Conservation (phyloP, 768 basidiomycete species). For the Boletellus ananas region DNA sequence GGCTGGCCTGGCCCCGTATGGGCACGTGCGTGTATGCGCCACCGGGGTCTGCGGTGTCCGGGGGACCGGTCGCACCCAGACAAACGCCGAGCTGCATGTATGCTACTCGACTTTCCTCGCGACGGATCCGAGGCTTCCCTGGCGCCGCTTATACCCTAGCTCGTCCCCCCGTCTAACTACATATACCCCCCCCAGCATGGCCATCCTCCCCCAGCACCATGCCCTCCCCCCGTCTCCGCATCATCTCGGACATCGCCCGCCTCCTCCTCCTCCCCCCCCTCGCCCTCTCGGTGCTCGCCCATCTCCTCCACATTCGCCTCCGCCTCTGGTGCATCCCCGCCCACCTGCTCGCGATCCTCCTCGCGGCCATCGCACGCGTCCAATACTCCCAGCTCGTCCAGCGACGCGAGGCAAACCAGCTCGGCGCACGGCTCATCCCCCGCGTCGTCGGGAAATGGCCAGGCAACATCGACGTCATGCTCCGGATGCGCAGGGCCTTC, state of each 20-base stretch:
- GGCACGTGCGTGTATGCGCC: not conserved
- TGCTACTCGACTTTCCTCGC: not conserved
- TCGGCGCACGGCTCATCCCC: constrained; percentile 53
- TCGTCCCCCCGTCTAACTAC: not conserved
- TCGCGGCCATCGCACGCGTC: constrained; percentile 37
- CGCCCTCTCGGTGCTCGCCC: constrained; percentile 31
- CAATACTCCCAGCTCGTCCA: constrained; percentile 37
- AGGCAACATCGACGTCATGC: constrained; percentile 69
- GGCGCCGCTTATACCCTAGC: not conserved
- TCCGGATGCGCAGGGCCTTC: constrained; percentile 52
- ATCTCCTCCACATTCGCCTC: constrained; percentile 28
- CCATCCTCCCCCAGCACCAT: not conserved
- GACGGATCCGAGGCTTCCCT: not conserved
- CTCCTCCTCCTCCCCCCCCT: constrained; percentile 41
- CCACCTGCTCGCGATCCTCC: constrained; percentile 40
- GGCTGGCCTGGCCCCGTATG: not conserved
- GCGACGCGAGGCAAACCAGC: constrained; percentile 40
- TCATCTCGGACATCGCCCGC: constrained; percentile 44
- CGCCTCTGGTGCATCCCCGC: constrained; percentile 36
- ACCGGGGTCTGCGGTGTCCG: not conserved
- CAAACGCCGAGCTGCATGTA: constrained; percentile 1
- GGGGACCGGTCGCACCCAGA: not conserved
- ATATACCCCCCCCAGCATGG: not conserved
- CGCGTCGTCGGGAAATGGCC: constrained; percentile 68
- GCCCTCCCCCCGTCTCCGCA: constrained; percentile 44